Conservation (phyloP, 345 rosid genomes). For the Combretum micranthum region DNA sequence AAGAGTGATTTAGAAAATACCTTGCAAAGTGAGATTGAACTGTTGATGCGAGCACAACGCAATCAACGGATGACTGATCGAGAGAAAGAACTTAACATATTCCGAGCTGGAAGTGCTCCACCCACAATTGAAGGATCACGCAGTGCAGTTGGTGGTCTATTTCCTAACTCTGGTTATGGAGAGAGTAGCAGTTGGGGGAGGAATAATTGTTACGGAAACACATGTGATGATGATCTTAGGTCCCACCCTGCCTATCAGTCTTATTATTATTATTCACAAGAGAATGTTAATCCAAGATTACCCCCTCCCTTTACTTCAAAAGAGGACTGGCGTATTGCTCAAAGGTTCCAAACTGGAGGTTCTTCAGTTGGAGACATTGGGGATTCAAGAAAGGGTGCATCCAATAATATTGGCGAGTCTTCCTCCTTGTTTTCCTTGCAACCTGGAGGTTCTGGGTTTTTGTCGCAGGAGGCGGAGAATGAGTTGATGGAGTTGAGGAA, state of each 20-base stretch:
- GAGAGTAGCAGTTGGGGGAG: slow-evolving; percentile 20
- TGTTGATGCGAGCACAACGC: slow-evolving; percentile 49
- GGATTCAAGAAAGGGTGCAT: slow-evolving; percentile 46
- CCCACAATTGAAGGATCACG: slow-evolving; percentile 91
- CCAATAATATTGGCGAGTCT: slow-evolving; percentile 22
- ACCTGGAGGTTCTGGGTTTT: slow-evolving; percentile 49
- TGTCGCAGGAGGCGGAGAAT: slow-evolving; percentile 49
- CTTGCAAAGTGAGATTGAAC: slow-evolving; percentile 60
- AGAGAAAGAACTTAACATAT: slow-evolving; percentile 32
- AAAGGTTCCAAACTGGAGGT: slow-evolving; percentile 66
- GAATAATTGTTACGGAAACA: slow-evolving; percentile 25
- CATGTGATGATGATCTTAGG: slow-evolving; percentile 74
- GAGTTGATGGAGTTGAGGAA: slow-evolving; percentile 65
- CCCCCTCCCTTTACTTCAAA: slow-evolving; percentile 80
- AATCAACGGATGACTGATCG: slow-evolving; percentile 32
- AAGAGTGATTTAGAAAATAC: slow-evolving; percentile 48
- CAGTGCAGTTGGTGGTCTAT: slow-evolving; percentile 62
- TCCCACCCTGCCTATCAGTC: slow-evolving; percentile 75
- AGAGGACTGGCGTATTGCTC: slow-evolving; percentile 89
- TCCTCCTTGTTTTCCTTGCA: slow-evolving; percentile 70
- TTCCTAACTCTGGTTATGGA: slow-evolving; percentile 33
- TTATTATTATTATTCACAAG: slow-evolving; percentile 74
- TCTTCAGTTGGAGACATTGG: slow-evolving; percentile 41
- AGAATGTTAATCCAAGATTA: slow-evolving; percentile 71
- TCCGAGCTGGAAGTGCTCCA: slow-evolving; percentile 90